These are phyloP conservation scores for Parietichytrium sp. DNA, from an alignment of 108 stramenopile genomes.

Conservation along the genomic window DNA sequence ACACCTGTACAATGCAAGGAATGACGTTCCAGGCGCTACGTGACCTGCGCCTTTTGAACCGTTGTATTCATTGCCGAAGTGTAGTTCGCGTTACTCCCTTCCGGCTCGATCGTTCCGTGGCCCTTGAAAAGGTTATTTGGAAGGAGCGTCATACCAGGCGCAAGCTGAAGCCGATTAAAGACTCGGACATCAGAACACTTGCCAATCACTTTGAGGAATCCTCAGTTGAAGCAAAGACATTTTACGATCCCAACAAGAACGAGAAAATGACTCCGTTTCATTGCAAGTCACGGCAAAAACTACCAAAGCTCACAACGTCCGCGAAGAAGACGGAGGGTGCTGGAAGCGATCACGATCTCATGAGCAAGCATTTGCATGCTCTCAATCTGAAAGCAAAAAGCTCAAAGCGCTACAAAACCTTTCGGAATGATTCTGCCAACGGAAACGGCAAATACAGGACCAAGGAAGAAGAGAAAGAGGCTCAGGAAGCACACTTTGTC, in stretches of 20 bases:
- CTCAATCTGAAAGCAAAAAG: conserved; percentile 14
- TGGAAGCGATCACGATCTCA: background rate
- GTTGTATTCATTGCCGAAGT: background rate
- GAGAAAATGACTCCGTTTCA: conserved; percentile 15
- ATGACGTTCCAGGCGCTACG: background rate
- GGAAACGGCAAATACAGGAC: too few relatives aligned
- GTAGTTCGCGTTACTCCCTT: background rate
- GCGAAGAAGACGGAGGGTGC: conserved; percentile 21
- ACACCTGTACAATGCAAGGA: too few relatives aligned
- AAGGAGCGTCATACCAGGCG: background rate
- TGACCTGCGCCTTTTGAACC: background rate
- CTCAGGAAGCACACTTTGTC: background rate
- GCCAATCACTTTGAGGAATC: background rate
- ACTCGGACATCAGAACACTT: background rate
- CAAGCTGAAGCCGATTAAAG: background rate
- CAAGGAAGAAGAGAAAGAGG: background rate
- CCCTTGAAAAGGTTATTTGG: background rate
- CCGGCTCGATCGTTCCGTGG: background rate
- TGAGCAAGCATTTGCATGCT: background rate
- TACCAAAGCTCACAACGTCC: conserved; percentile 8
- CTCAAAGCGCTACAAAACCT: conserved; percentile 35
- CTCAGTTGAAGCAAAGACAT: background rate
- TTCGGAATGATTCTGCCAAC: too few relatives aligned
- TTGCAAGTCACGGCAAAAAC: conserved; percentile 23
- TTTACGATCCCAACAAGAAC: background rate